Base-by-base conservation (phyloP, 352 stramenopile species). In the Phytophthora idaei region DNA sequence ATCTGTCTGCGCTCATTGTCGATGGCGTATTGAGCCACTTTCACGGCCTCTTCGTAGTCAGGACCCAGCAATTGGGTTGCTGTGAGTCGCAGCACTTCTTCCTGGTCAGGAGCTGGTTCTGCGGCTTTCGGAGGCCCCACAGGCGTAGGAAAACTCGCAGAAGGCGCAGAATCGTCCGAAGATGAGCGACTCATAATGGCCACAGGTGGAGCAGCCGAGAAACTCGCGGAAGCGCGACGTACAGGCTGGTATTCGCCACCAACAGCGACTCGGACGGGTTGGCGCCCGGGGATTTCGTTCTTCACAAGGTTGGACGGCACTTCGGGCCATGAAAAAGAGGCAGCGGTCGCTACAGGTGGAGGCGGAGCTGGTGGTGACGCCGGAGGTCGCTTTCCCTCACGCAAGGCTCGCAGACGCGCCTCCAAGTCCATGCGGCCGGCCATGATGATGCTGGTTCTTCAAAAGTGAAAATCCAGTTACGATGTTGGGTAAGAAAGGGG, bases 21-120 rank as follows among this genome's bases (percentile, higher is more conserved):
- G 29, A 94, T 93, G 7, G 85, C 87, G 28, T 73, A 77, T 60
- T 92, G 86, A 6, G 85, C 85, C 52, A 89, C 66, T 14, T 72
- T 65, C 10, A 94, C 74, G 8, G 83, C 85, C 5, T 87, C 61
- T 46, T 84, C 70, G 52, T 94, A 94, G 46, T 80, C 79, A 1
- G 80, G 76, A 0, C 85, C 82, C 1, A 92, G 57, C 7, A 92
- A 44, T 39, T 77, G 69, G 6, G 67, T 48, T 12, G 81, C 64
- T 21, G 74, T 71, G 10, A 71, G 52, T n/a, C 37, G 48, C 25
- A 73, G n/a, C 57, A 73, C 60, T 58, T 78, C 51, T 34, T 56
- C 57, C 31, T 48, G 65, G 14, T 12, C 56, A 61, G 55, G 29
- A n/a, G 51, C 31, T 21, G 49, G 14, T 45, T 56, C 41, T 3